These are phyloP conservation scores for Colletotrichum sp. DNA, from an alignment of 2,329 filamentous ascomycete genomes.

Conservation along the genomic window DNA sequence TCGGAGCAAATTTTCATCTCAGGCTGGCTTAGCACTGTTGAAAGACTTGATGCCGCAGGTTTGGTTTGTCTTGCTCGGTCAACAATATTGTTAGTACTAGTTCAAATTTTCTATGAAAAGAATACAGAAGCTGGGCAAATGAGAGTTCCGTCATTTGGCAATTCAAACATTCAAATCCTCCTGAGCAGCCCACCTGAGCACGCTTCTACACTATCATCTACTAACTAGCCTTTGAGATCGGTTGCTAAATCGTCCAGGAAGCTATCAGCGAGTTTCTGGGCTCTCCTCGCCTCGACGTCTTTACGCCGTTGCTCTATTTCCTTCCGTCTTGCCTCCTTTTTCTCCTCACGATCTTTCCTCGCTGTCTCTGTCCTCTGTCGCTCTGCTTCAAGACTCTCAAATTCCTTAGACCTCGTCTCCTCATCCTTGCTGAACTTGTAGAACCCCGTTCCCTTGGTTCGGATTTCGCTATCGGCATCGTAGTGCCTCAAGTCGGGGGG, in stretches of 20 bases:
- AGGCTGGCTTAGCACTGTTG: background rate
- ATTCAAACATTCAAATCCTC: background rate
- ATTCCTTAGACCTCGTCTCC: constrained; percentile 69
- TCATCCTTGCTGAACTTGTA: constrained; percentile 86
- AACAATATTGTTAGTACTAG: background rate
- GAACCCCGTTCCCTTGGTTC: constrained; percentile 89
- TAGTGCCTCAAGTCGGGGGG: constrained; percentile 86
- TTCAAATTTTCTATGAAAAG: background rate
- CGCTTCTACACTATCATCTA: background rate
- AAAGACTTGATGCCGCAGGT: background rate
- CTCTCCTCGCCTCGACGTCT: constrained; percentile 65
- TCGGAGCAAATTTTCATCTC: background rate
- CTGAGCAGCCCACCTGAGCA: background rate
- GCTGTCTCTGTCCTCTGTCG: constrained; percentile 71
- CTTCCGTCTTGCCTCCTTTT: constrained; percentile 61
- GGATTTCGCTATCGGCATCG: constrained; percentile 81
- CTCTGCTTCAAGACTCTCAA: constrained; percentile 74
- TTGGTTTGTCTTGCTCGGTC: background rate
- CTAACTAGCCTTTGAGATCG: background rate
- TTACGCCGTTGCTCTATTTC: constrained; percentile 69
- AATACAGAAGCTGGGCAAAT: background rate
- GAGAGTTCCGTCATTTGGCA: background rate
- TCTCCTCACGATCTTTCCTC: constrained; percentile 59
- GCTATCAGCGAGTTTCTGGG: constrained; percentile 72
- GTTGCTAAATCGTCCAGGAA: constrained; percentile 68